Evolutionary conservation across 768 basidiomycete genomes (phyloP), one percentile per base, ranked within the genome.

Genomic region (Pleurotus pulmonarius): DNA sequence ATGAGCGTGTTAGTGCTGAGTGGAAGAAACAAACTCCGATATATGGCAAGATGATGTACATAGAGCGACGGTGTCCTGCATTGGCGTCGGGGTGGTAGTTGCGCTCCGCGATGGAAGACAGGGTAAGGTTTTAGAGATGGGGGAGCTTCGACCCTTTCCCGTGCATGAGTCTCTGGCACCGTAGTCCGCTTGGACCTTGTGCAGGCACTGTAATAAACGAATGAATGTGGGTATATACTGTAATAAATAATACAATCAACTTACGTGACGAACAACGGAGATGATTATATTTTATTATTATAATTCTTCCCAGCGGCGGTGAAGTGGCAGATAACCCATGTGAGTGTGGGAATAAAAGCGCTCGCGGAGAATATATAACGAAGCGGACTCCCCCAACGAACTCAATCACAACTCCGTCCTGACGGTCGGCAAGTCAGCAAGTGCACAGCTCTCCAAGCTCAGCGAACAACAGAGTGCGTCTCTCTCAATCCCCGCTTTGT

Each of bases 401-500:
- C n/a, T 22, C 41, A n/a, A 44, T 16, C 41, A 16, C 41, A 44
- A 44, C 41, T 44, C 41, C 41, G 41, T 44, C 41, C 29, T 34
- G 41, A 16, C 41, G 12, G 41, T 44, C 41, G 29, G 29, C 29
- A 44, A 44, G 41, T 44, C 41, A 44, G 41, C 41, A 44, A 16
- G n/a, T n/a, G 41, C 41, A 44, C 41, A 44, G 41, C 41, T 44
- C 41, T 16, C n/a, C 41, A 29, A 49, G 29, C 29, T 49, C 29
- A 49, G 25, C 29, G 29, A 26, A 26, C 22, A 29, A 15, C 22
- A n/a, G 48, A n/a, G 15, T n/a, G 26, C 20, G 25, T 22, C 15
- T 22, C 43, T 16, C 43, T 16, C 41, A 47, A 49, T 49, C 48
- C 48, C 48, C 48, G 48, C 48, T 38, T 34, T 49, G 22, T n/a